These are phyloP conservation scores for Pseudomonodictys pantanalensis DNA, from an alignment of 495 filamentous ascomycete genomes.

Conservation along the genomic window DNA sequence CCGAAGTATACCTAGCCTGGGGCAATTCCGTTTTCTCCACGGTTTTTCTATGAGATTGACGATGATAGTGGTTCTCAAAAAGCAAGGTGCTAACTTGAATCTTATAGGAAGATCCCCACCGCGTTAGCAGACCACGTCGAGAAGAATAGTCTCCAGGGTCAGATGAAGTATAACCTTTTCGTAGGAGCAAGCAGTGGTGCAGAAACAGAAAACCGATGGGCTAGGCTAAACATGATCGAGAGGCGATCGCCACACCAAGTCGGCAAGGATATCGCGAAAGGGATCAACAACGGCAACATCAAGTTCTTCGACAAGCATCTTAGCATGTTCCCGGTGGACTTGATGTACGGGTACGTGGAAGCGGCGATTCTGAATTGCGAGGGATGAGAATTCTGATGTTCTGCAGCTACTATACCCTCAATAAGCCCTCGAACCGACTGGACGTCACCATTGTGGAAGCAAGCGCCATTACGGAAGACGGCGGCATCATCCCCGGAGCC, in stretches of 20 bases:
- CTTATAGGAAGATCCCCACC: conserved; percentile 70
- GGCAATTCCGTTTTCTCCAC: not conserved
- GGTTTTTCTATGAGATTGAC: not conserved
- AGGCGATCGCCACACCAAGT: conserved; percentile 83
- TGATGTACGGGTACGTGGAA: conserved; percentile 74
- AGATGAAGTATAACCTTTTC: conserved; percentile 81
- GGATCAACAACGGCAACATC: conserved; percentile 84
- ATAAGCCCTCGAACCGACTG: conserved; percentile 67
- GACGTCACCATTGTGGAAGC: conserved; percentile 88
- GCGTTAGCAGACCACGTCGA: conserved; percentile 87
- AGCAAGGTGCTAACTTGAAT: not conserved
- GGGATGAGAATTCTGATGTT: conserved; percentile 45
- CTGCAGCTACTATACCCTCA: conserved; percentile 27
- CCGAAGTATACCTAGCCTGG: too few species aligned
- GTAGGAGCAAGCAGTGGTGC: conserved; percentile 86
- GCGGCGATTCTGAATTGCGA: conserved; percentile 33
- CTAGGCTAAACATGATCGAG: conserved; percentile 81
- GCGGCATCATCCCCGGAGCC: conserved; percentile 84
- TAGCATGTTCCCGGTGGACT: conserved; percentile 86
- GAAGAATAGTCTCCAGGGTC: conserved; percentile 78
- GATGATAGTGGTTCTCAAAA: not conserved
- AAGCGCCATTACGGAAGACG: conserved; percentile 86
- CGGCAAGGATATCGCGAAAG: conserved; percentile 85
- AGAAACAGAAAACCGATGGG: conserved; percentile 92
- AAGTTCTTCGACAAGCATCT: conserved; percentile 93